A percentile compares a stretch with the other conserved stretches of the same genome.
Evolutionary conservation across 306 rosid genomes (phyloP).

Genomic region (Delonix regia): DNA sequence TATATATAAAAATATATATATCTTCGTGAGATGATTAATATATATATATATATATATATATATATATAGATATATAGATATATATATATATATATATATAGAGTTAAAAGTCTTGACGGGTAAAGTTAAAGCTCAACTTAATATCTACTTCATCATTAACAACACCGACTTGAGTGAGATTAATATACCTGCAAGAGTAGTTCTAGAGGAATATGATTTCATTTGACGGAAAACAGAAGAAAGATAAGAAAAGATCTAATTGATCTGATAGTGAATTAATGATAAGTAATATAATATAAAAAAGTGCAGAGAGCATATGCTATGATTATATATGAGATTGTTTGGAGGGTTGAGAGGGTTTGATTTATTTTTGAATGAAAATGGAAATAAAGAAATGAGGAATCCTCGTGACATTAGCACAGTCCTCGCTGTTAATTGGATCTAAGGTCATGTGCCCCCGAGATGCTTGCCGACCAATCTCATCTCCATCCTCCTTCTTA

Average conservation of each 20-base stretch:
- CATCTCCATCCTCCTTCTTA: conserved; percentile 33
- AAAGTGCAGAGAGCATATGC: conserved; percentile 46
- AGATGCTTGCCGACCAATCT: conserved; percentile 57
- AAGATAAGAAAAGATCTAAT: conserved; percentile 1
- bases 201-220: conserved; percentile 36
- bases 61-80: too few species aligned
- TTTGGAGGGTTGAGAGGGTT: conserved; percentile 21
- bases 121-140: conserved; percentile 3
- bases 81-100: too few species aligned
- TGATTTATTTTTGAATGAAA: conserved; percentile 14
- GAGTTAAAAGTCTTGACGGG: too few species aligned
- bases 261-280: background rate
- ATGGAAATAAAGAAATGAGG: conserved; percentile 37
- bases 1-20: background rate
- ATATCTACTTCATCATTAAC: background rate
- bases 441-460: conserved; percentile 57
- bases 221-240: conserved; percentile 1
- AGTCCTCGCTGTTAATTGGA: conserved; percentile 58
- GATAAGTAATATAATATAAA: conserved; percentile 24
- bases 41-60: too few species aligned
- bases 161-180: conserved; percentile 36
- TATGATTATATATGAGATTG: conserved; percentile 25
- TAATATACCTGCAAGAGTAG: conserved; percentile 34
- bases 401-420: conserved; percentile 47
- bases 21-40: background rate